These are phyloP conservation scores for Schizothecium vesticola DNA, from an alignment of 495 filamentous ascomycete genomes.

Conservation along the genomic window DNA sequence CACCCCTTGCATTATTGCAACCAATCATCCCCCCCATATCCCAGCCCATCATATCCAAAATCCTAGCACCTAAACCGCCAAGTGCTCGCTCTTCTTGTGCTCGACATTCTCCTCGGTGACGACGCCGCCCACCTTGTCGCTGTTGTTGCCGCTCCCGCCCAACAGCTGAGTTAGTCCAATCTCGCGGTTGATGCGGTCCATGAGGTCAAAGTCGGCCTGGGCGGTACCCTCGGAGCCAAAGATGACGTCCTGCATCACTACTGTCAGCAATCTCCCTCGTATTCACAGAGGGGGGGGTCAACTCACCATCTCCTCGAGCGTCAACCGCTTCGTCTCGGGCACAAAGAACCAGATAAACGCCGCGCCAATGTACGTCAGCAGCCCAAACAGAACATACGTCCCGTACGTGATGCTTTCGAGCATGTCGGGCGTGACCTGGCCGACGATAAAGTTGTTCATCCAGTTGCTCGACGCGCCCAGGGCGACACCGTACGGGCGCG, in stretches of 20 bases:
- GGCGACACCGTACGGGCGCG: constrained; percentile 67
- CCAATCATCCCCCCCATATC: neutral
- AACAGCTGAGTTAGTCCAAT: constrained; percentile 53
- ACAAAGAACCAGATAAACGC: constrained; percentile 71
- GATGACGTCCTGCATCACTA: constrained; percentile 53
- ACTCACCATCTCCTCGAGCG: constrained; percentile 52
- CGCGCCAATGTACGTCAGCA: constrained; percentile 62
- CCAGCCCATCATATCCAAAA: neutral
- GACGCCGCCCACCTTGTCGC: constrained; percentile 17
- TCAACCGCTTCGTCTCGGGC: constrained; percentile 66
- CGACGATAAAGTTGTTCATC: constrained; percentile 56
- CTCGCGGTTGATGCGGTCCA: constrained; percentile 67
- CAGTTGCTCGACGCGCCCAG: constrained; percentile 59
- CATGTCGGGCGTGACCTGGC: constrained; percentile 73
- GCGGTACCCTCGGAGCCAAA: constrained; percentile 69
- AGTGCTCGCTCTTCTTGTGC: neutral
- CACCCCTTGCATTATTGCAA: neutral
- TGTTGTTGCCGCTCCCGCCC: constrained; percentile 16
- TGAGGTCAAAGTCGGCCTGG: constrained; percentile 64
- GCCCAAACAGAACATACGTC: constrained; percentile 74
- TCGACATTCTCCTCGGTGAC: constrained; percentile 22
- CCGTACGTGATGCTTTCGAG: constrained; percentile 64
- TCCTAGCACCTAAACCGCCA: neutral
- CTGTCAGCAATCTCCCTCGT: constrained; percentile 30
- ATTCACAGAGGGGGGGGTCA: neutral